Evolutionary conservation across 2,329 filamentous ascomycete species (phyloP).

Genomic region (Penicillium sp.): DNA sequence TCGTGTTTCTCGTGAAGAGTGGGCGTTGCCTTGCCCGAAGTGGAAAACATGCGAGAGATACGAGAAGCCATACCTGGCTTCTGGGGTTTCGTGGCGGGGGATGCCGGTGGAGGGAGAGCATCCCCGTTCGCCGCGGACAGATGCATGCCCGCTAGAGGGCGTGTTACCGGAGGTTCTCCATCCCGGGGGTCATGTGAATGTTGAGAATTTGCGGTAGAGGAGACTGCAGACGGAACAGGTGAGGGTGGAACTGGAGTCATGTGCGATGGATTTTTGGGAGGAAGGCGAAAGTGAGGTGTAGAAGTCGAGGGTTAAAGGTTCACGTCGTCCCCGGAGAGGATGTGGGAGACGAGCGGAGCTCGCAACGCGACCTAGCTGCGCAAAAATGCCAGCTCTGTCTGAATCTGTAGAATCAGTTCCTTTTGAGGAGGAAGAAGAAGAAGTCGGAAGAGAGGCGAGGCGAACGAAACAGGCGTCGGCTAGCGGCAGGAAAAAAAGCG

Average conservation of each 20-base stretch:
- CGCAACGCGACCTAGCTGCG: conserved; percentile 13
- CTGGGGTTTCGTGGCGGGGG: conserved; percentile 32
- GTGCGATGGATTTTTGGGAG: conserved; percentile 32
- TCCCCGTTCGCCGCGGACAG: conserved; percentile 40
- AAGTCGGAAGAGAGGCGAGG: conserved; percentile 6
- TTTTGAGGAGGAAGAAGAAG: conserved; percentile 6
- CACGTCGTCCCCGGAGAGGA: conserved; percentile 24
- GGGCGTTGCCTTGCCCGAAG: conserved; percentile 37
- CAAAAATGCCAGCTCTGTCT: not conserved
- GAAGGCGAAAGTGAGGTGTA: conserved; percentile 1
- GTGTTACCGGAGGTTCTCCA: conserved; percentile 45
- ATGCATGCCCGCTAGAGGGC: conserved; percentile 45
- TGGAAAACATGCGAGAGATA: conserved; percentile 49
- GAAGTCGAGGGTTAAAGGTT: conserved; percentile 6
- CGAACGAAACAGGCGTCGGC: not conserved
- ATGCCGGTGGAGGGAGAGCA: conserved; percentile 27
- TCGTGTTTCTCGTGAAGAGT: conserved; percentile 28
- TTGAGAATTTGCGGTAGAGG: conserved; percentile 42
- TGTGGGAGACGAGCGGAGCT: conserved; percentile 16
- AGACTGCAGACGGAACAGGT: conserved; percentile 46
- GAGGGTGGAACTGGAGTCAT: conserved; percentile 44
- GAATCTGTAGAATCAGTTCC: conserved; percentile 3
- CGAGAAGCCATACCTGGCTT: conserved; percentile 47
- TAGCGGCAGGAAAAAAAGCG: conserved; percentile 16
- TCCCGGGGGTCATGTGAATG: conserved; percentile 39